Conservation (phyloP, 805 yeast species). For the Grigorovia transvaalensis region DNA sequence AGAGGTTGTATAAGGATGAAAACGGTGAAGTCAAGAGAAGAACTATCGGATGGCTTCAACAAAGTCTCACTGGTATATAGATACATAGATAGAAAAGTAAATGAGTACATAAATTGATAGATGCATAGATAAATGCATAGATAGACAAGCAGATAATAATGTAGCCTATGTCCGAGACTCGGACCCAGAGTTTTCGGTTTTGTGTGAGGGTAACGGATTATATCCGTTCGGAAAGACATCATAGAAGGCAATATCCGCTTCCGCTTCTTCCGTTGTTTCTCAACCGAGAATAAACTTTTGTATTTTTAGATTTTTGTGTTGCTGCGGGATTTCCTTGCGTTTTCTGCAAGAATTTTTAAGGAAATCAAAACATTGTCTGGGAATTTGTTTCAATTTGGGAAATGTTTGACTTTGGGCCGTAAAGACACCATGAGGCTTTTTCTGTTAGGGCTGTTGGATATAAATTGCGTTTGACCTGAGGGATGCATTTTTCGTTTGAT, state of each 20-base stretch:
- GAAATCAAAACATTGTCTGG: background rate
- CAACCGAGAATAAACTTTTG: background rate
- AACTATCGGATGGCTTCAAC: conserved; percentile 31
- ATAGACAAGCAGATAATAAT: too few species aligned
- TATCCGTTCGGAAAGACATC: background rate
- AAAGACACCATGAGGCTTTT: background rate
- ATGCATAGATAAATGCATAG: background rate
- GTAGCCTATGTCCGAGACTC: too few species aligned
- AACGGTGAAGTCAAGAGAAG: conserved; percentile 27
- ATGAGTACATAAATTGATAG: background rate
- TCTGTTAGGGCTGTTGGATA: background rate
- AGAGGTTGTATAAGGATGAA: conserved; percentile 24
- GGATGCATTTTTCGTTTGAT: too few species aligned
- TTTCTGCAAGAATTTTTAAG: background rate
- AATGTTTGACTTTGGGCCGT: background rate
- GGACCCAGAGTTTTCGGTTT: too few species aligned
- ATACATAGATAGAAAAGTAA: too few species aligned
- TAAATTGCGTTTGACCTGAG: too few species aligned
- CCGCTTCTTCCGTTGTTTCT: background rate
- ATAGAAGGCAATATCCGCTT: too few species aligned
- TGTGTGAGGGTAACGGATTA: background rate
- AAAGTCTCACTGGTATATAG: conserved; percentile 26
- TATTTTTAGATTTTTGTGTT: too few species aligned
- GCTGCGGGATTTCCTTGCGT: background rate
- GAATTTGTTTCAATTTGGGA: background rate